Percentiles rank a stretch among this genome's conserved stretches.
Evolutionary conservation across 345 rosid species (phyloP).

Genomic region (Laguncularia racemosa): DNA sequence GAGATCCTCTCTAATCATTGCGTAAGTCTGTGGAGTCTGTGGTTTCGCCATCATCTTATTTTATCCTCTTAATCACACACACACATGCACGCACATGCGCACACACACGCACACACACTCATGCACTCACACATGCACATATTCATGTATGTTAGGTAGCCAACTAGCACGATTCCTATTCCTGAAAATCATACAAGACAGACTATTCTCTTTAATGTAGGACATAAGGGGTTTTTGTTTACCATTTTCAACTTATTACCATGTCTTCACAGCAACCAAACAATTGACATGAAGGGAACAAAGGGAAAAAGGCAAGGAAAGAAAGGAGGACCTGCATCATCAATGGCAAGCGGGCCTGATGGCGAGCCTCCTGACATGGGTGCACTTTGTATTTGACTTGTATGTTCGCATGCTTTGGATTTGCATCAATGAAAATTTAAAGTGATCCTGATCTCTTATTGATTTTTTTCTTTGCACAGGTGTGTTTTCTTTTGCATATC

Average conservation of each 20-base stretch:
- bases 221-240: not conserved
- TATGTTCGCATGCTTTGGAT: too few relatives aligned
- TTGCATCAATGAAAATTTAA: too few relatives aligned
- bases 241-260: constrained; percentile 8
- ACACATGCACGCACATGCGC: not conserved
- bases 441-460: too few relatives aligned
- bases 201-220: not conserved
- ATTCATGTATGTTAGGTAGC: not conserved
- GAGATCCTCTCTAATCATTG: constrained; percentile 39
- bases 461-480: too few relatives aligned
- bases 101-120: not conserved
- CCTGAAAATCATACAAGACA: not conserved
- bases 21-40: constrained; percentile 32
- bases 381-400: constrained; percentile 59
- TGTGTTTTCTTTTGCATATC: too few relatives aligned
- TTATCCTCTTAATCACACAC: not conserved
- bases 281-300: constrained; percentile 39
- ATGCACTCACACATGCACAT: not conserved
- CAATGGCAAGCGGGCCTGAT: constrained; percentile 23
- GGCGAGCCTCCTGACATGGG: constrained; percentile 54
- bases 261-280: constrained; percentile 26
- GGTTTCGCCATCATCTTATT: not conserved
- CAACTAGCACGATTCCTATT: not conserved
- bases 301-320: constrained; percentile 42
- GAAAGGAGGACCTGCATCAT: constrained; percentile 35